Conservation (phyloP, 495 filamentous ascomycete genomes). For the Tuber indicum region DNA sequence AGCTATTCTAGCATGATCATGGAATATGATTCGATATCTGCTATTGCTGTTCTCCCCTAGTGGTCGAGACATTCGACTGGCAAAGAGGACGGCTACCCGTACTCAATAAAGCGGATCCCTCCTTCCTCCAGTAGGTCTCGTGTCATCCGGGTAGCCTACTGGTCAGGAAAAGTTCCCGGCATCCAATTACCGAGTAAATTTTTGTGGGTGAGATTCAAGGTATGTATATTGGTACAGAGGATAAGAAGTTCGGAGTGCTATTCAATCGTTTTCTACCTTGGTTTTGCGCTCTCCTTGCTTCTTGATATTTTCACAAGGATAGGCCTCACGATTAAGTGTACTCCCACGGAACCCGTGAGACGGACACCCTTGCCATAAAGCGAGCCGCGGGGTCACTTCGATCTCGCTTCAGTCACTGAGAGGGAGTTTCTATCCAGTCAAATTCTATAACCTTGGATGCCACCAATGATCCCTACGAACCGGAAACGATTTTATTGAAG, state of each 20-base stretch:
- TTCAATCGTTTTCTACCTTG: background rate
- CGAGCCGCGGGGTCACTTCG: background rate
- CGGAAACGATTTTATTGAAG: background rate
- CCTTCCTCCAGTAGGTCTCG: background rate
- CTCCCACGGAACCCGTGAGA: background rate
- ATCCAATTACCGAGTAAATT: background rate
- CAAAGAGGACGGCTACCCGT: background rate
- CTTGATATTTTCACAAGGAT: background rate
- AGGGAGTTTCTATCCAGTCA: background rate
- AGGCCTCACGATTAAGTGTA: background rate
- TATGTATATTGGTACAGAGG: too few relatives aligned
- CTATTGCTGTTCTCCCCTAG: background rate
- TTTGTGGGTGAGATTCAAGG: background rate
- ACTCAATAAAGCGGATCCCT: too few relatives aligned
- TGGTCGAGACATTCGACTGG: background rate
- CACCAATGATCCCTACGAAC: background rate
- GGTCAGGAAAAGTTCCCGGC: background rate
- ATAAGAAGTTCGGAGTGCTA: background rate
- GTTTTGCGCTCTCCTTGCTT: too few relatives aligned
- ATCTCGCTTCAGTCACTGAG: background rate
- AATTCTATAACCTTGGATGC: background rate
- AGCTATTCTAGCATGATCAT: background rate
- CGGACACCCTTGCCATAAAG: background rate
- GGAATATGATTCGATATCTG: background rate
- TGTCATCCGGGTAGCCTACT: too few relatives aligned